Conservation (phyloP, 2,329 filamentous ascomycete genomes). For the Dichotomopilus funicola region DNA sequence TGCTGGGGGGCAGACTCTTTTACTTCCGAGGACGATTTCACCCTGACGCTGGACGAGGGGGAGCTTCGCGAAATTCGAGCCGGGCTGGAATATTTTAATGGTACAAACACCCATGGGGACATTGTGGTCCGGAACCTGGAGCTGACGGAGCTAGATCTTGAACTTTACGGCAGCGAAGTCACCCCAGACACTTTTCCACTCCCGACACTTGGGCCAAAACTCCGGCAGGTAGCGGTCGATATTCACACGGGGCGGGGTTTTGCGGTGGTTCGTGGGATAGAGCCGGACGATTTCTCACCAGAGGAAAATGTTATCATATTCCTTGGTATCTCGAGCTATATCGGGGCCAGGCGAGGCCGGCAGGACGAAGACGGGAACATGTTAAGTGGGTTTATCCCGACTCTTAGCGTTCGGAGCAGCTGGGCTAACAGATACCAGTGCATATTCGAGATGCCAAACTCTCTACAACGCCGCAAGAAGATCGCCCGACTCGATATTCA, state of each 20-base stretch:
- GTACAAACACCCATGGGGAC: slow-evolving; percentile 9
- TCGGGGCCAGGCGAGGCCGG: slow-evolving; percentile 52
- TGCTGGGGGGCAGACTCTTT: slow-evolving; percentile 15
- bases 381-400: slow-evolving; percentile 41
- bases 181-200: slow-evolving; percentile 52
- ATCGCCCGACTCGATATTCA: slow-evolving; percentile 21
- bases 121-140: not conserved
- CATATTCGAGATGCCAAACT: slow-evolving; percentile 55
- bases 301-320: slow-evolving; percentile 59
- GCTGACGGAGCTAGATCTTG: slow-evolving; percentile 9
- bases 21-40: slow-evolving; percentile 21
- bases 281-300: slow-evolving; percentile 47
- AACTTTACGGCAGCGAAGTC: slow-evolving; percentile 20
- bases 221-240: slow-evolving; percentile 46
- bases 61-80: slow-evolving; percentile 27
- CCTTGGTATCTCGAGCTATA: slow-evolving; percentile 57
- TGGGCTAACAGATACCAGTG: slow-evolving; percentile 39
- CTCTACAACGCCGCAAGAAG: slow-evolving; percentile 31
- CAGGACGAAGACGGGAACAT: slow-evolving; percentile 59
- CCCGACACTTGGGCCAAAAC: slow-evolving; percentile 46
- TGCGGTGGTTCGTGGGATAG: slow-evolving; percentile 56
- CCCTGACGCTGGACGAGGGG: slow-evolving; percentile 20
- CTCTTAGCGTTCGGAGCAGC: slow-evolving; percentile 25
- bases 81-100: slow-evolving; percentile 27
- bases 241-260: slow-evolving; percentile 58